Evolutionary conservation across 768 basidiomycete genomes (phyloP).

Genomic region (Epithele typhae): DNA sequence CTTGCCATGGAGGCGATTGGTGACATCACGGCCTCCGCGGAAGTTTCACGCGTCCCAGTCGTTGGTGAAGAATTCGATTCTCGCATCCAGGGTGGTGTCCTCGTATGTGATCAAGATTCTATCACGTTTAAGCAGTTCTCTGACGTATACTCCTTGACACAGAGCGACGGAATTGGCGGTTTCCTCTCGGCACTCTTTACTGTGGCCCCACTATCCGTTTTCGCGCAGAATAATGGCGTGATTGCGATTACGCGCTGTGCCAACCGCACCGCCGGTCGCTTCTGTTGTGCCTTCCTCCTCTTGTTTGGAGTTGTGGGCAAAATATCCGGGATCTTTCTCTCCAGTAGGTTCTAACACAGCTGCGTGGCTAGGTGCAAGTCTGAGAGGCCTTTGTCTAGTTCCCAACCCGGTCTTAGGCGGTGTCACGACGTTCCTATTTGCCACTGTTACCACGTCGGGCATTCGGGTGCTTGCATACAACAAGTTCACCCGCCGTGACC

Average conservation of each 20-base stretch:
- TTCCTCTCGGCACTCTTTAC: constrained; percentile 79
- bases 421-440: constrained; percentile 85
- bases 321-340: constrained; percentile 77
- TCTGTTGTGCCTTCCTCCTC: constrained; percentile 78
- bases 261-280: constrained; percentile 71
- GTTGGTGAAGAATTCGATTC: constrained; percentile 75
- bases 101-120: constrained; percentile 35
- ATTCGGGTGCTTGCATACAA: constrained; percentile 62
- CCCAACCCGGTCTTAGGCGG: constrained; percentile 81
- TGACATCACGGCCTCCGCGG: constrained; percentile 78
- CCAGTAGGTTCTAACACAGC: constrained; percentile 57
- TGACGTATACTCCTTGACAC: neutral
- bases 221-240: constrained; percentile 82
- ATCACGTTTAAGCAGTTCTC: neutral
- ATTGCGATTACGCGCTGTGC: constrained; percentile 85
- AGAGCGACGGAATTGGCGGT: constrained; percentile 79
- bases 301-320: constrained; percentile 80
- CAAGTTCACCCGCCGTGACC: constrained; percentile 55
- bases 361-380: too few species aligned
- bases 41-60: constrained; percentile 73
- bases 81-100: constrained; percentile 77
- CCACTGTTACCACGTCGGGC: constrained; percentile 68
- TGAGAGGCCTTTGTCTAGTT: constrained; percentile 43
- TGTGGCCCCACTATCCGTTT: constrained; percentile 73
- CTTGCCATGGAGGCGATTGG: constrained; percentile 82